A percentile compares a stretch with the other conserved stretches of the same genome.
Conservation (phyloP, 306 rosid genomes). For the Malus domestica region ASM211411v1 NC_041802.1:26309001-26309500, state of each 20-base stretch:
- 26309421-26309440: background rate
- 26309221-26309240: background rate
- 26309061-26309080: background rate
- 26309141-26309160: background rate
- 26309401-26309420: background rate
- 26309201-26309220: background rate
- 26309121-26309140: background rate
- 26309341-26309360: conserved; percentile 83
- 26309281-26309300: background rate
- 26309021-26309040: conserved; percentile 99
- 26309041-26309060: conserved; percentile 74
- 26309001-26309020: conserved; percentile 99
- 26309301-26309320: conserved; percentile 90
- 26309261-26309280: background rate
- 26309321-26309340: conserved; percentile 90
- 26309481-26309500: background rate
- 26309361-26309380: conserved; percentile 61
- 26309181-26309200: background rate
- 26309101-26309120: background rate
- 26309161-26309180: background rate
- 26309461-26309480: background rate
- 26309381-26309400: conserved; percentile 74
- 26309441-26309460: background rate
- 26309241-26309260: background rate
- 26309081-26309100: background rate